phyloP scores from a whole-genome alignment of 352 stramenopile species.

The Pythium chondricola region DNA sequence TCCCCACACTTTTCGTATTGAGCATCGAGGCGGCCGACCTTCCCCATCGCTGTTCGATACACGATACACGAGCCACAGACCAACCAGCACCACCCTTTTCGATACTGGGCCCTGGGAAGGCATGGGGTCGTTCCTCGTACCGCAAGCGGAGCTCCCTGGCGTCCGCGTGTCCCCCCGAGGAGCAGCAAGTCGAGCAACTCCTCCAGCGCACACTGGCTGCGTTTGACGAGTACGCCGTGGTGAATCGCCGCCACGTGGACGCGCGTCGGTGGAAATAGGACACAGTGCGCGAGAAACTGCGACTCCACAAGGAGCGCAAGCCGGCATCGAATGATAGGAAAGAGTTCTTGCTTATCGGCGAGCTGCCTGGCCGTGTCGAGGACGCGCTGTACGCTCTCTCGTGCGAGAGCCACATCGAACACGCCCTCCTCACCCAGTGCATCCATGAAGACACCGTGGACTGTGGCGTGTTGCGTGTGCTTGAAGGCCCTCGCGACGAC shows the following conservation, averaged over 20 bases:
- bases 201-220: slow-evolving; percentile 32
- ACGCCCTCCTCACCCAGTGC: slow-evolving; percentile 6
- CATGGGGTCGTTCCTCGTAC: slow-evolving; percentile 26
- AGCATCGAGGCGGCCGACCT: no score
- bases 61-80: no score
- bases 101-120: not conserved
- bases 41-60: no score
- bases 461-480: not conserved
- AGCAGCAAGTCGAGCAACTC: slow-evolving; percentile 34
- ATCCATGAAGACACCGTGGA: slow-evolving; percentile 2
- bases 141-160: slow-evolving; percentile 27
- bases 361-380: slow-evolving; percentile 4
- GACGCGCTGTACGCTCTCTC: slow-evolving; percentile 7
- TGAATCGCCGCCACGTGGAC: slow-evolving; percentile 26
- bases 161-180: slow-evolving; percentile 34
- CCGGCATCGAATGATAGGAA: not conserved
- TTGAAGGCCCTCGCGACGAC: not conserved
- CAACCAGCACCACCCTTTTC: no score
- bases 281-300: slow-evolving; percentile 29
- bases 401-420: slow-evolving; percentile 9
- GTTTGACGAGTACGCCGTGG: slow-evolving; percentile 33
- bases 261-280: slow-evolving; percentile 31
- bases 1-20: no score
- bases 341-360: slow-evolving; percentile 2
- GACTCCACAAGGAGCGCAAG: slow-evolving; percentile 37